These are phyloP conservation scores for Boletus smithii DNA, from an alignment of 1,284 basidiomycete genomes.

Conservation along the genomic window DNA sequence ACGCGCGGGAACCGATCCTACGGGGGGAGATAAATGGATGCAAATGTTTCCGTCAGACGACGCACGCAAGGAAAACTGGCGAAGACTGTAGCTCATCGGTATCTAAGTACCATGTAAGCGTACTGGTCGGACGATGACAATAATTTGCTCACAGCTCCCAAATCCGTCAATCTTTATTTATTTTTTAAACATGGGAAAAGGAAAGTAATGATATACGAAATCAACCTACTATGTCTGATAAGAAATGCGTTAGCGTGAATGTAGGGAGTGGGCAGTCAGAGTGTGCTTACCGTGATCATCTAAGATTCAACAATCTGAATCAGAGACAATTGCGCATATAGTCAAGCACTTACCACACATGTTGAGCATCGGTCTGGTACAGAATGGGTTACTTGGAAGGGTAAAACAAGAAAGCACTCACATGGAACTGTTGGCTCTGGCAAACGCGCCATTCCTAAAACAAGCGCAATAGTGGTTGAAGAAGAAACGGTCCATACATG, in stretches of 20 bases:
- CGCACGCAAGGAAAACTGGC: slow-evolving; percentile 73
- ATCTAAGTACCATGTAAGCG: slow-evolving; percentile 44
- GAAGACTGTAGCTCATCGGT: slow-evolving; percentile 78
- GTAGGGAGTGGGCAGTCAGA: neutral
- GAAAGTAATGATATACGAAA: neutral
- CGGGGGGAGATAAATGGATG: neutral
- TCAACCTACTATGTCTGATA: slow-evolving; percentile 43
- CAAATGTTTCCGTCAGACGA: slow-evolving; percentile 2
- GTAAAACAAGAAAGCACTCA: slow-evolving; percentile 38
- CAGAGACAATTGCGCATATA: neutral
- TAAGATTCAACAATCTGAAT: slow-evolving; percentile 24
- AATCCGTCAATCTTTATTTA: slow-evolving; percentile 98
- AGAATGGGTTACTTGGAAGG: slow-evolving; percentile 4
- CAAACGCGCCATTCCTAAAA: slow-evolving; percentile 90
- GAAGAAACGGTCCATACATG: slow-evolving; percentile 83
- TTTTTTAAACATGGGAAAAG: neutral
- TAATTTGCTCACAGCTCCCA: slow-evolving; percentile 66
- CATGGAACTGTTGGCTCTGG: slow-evolving; percentile 91
- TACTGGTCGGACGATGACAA: neutral
- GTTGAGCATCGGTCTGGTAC: slow-evolving; percentile 56
- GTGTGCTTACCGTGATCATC: slow-evolving; percentile 68
- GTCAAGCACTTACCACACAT: slow-evolving; percentile 49
- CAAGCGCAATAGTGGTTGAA: slow-evolving; percentile 89
- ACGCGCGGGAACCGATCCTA: slow-evolving; percentile 78
- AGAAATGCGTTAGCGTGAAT: slow-evolving; percentile 24